These are phyloP conservation scores for Paracoccidioides brasiliensis DNA, from an alignment of 2,329 filamentous ascomycete genomes.

Conservation along the genomic window DNA sequence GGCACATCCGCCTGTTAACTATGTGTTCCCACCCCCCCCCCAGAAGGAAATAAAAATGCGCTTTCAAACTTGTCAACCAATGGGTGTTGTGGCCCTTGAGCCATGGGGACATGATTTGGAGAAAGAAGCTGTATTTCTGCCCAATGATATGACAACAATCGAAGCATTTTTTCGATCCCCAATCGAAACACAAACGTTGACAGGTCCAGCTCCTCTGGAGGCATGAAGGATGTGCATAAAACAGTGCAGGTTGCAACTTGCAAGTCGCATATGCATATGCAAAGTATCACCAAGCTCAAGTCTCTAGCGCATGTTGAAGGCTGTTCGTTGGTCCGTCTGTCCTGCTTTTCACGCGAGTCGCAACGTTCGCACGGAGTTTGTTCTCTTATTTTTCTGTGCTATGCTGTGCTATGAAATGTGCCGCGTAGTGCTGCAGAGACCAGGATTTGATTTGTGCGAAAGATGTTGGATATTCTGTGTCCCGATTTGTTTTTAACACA, in stretches of 20 bases:
- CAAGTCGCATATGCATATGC: background rate
- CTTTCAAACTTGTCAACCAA: background rate
- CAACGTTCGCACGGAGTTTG: background rate
- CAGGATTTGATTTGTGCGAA: background rate
- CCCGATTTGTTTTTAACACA: background rate
- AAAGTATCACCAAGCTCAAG: background rate
- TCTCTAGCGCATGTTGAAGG: background rate
- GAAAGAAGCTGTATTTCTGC: background rate
- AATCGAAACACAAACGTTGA: background rate
- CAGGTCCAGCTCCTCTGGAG: background rate
- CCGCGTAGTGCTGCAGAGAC: background rate
- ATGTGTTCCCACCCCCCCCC: too few species aligned
- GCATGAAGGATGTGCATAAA: background rate
- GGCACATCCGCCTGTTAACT: too few species aligned
- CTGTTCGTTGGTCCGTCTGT: background rate
- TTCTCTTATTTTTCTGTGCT: background rate
- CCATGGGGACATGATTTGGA: background rate
- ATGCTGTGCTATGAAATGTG: background rate
- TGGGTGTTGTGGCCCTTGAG: background rate
- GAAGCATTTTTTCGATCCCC: background rate
- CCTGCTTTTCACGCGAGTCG: background rate
- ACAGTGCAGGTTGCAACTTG: background rate
- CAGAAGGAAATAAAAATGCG: too few species aligned
- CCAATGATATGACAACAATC: background rate
- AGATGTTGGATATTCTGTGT: background rate